Evolutionary conservation across 2,329 filamentous ascomycete genomes (phyloP).

Genomic region (Xylariomycetidae sp.): DNA sequence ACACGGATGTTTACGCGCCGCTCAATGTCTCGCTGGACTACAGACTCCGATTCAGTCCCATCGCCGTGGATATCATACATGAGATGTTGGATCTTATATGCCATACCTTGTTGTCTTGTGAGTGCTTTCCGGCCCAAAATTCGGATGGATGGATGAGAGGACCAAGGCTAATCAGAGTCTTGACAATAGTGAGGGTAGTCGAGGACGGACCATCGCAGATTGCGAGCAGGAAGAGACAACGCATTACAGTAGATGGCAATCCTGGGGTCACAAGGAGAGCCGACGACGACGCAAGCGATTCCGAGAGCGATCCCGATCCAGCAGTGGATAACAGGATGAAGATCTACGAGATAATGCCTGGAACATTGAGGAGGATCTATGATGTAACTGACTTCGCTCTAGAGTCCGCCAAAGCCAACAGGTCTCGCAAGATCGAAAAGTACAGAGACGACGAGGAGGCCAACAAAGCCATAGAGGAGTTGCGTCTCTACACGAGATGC

Average conservation of each 20-base stretch:
- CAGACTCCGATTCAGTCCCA: conserved; percentile 5
- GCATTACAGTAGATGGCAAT: neutral
- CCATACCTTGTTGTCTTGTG: conserved; percentile 2
- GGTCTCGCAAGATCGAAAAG: neutral
- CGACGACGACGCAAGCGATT: conserved; percentile 4
- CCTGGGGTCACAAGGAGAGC: conserved; percentile 1
- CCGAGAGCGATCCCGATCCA: conserved; percentile 1
- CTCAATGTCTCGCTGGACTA: conserved; percentile 7
- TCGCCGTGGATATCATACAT: conserved; percentile 4
- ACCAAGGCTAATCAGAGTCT: neutral
- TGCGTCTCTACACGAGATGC: conserved; percentile 6
- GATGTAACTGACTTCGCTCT: conserved; percentile 4
- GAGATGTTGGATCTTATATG: conserved; percentile 6
- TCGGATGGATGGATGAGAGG: neutral
- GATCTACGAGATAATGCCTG: conserved; percentile 4
- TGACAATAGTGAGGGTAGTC: conserved; percentile 5
- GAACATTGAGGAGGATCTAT: conserved; percentile 5
- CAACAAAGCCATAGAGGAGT: conserved; percentile 5
- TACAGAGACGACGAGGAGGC: conserved; percentile 5
- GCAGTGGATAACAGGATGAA: conserved; percentile 2
- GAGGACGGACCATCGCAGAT: neutral
- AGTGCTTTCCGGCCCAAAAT: neutral
- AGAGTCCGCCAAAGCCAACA: conserved; percentile 4
- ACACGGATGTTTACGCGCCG: conserved; percentile 5
- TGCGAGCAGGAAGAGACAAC: conserved; percentile 6